A percentile compares a stretch with the other conserved stretches of the same genome.
phyloP scores from a whole-genome alignment of 352 stramenopile species.

The Phytopythium mirpurense region DNA sequence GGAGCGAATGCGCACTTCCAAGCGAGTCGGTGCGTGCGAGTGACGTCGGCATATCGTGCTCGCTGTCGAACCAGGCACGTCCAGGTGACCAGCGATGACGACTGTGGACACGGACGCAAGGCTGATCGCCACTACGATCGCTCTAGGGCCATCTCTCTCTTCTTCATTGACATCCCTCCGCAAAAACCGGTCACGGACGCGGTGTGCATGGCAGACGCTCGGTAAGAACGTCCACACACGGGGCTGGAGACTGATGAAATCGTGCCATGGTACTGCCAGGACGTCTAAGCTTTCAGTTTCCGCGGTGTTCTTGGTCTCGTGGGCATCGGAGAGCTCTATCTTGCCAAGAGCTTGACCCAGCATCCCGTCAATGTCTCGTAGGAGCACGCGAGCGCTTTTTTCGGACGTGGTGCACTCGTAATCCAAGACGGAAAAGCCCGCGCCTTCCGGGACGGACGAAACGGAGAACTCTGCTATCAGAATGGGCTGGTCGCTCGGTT shows the following conservation, averaged over 20 bases:
- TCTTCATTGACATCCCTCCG: background rate
- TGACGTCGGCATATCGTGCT: background rate
- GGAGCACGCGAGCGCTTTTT: background rate
- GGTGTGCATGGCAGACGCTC: constrained; percentile 11
- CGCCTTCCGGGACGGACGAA: background rate
- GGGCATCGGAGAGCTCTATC: background rate
- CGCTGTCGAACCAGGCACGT: background rate
- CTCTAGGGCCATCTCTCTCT: background rate
- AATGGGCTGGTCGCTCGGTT: background rate
- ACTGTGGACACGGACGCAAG: constrained; percentile 16
- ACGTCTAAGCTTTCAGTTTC: too few species aligned
- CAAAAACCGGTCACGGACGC: constrained; percentile 10
- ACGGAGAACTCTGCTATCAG: constrained; percentile 20
- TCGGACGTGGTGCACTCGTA: background rate
- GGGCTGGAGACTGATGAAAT: constrained; percentile 23
- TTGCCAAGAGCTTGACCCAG: background rate
- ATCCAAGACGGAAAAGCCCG: background rate
- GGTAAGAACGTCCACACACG: constrained; percentile 19
- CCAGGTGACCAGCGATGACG: constrained; percentile 3
- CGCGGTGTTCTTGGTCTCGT: too few species aligned
- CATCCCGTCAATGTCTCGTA: background rate
- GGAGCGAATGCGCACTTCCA: background rate
- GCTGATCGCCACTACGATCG: constrained; percentile 13
- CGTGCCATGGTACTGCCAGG: constrained; percentile 15
- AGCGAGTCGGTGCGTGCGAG: background rate